Percentiles rank a stretch among this genome's conserved stretches.
Evolutionary conservation across 2,329 filamentous ascomycete genomes (phyloP).

Genomic region (Dactylella cylindrospora): DNA sequence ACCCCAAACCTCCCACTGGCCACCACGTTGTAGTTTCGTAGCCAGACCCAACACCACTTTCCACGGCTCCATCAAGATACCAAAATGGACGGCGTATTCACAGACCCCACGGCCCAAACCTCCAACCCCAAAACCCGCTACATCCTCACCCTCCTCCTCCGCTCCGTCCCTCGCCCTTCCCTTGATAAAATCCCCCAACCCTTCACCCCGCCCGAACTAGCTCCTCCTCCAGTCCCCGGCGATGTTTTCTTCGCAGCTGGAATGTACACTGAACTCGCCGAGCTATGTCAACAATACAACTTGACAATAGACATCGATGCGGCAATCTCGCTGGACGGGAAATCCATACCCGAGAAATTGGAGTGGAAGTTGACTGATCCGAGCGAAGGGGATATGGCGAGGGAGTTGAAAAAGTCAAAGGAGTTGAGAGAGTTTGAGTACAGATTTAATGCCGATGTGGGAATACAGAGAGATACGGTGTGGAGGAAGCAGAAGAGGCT

Average conservation of each 20-base stretch:
- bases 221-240: background rate
- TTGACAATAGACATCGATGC: too few species aligned
- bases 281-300: too few species aligned
- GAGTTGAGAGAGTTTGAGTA: conserved; percentile 80
- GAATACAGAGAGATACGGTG: conserved; percentile 71
- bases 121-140: too few species aligned
- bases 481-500: conserved; percentile 79
- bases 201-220: background rate
- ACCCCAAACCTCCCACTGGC: too few species aligned
- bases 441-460: conserved; percentile 84
- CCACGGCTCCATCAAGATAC: too few species aligned
- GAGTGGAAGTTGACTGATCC: background rate
- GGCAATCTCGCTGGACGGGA: too few species aligned
- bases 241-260: background rate
- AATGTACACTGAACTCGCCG: background rate
- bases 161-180: conserved; percentile 9
- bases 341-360: background rate
- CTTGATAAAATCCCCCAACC: too few species aligned
- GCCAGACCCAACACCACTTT: too few species aligned
- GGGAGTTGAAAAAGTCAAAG: conserved; percentile 54
- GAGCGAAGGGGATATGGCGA: background rate
- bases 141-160: conserved; percentile 14
- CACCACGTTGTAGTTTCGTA: too few species aligned
- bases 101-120: too few species aligned
- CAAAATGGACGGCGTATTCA: too few species aligned